Percentiles rank a stretch among this genome's conserved stretches.
Evolutionary conservation across 148 eudicot species (phyloP).

Genomic region (Rhododendron williamsianum): DNA sequence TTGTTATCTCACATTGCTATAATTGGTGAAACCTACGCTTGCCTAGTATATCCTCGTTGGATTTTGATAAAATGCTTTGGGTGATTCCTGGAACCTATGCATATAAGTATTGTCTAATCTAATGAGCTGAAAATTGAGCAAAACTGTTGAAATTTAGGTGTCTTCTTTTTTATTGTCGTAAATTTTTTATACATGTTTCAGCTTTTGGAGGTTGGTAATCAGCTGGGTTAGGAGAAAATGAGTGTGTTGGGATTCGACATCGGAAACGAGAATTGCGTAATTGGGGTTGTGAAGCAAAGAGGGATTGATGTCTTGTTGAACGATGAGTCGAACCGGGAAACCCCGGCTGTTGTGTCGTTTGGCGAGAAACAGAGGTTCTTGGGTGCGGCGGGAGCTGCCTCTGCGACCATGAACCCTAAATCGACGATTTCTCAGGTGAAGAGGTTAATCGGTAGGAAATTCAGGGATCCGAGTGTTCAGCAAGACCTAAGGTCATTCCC

Average conservation of each 20-base stretch:
- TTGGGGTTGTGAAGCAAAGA: constrained; percentile 64
- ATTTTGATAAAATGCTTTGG: background rate
- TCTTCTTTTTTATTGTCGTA: background rate
- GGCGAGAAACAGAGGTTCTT: constrained; percentile 86
- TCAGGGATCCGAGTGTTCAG: constrained; percentile 50
- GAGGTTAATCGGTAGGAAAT: constrained; percentile 65
- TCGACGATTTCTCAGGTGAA: constrained; percentile 88
- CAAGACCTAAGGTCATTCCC: constrained; percentile 62
- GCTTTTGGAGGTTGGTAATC: background rate
- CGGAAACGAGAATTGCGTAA: constrained; percentile 91
- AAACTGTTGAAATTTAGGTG: background rate
- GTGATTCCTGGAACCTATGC: background rate
- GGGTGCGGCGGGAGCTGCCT: constrained; percentile 65
- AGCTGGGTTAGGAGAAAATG: constrained; percentile 25
- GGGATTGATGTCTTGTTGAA: constrained; percentile 86
- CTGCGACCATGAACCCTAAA: constrained; percentile 75
- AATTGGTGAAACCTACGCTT: background rate
- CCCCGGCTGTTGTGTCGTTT: constrained; percentile 78
- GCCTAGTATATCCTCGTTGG: background rate
- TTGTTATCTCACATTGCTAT: background rate
- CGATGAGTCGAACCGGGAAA: constrained; percentile 83
- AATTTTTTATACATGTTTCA: background rate
- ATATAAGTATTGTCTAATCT: background rate
- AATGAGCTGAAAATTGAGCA: background rate
- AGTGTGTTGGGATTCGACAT: constrained; percentile 82